Evolutionary conservation across 768 basidiomycete genomes (phyloP).

Genomic region (Galerina marginata): DNA sequence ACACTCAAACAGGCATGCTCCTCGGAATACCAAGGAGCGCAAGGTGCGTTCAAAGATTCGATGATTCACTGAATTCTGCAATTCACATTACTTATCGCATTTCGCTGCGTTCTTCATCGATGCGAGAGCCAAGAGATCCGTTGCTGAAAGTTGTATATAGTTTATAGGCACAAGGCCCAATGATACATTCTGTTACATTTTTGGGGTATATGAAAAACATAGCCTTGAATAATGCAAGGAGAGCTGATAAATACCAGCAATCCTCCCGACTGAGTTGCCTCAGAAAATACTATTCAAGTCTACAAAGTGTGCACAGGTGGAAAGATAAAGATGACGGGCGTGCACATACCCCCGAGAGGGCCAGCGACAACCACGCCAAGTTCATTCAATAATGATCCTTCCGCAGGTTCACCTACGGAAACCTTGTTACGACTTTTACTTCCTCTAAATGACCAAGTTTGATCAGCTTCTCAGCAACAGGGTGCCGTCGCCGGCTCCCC

Average conservation of each 20-base stretch:
- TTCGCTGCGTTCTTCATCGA: slow-evolving; percentile 84
- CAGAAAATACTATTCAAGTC: slow-evolving; percentile 26
- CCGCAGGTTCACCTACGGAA: slow-evolving; percentile 84
- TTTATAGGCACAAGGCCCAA: slow-evolving; percentile 33
- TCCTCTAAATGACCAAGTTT: slow-evolving; percentile 87
- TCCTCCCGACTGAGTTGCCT: slow-evolving; percentile 13
- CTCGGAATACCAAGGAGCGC: slow-evolving; percentile 76
- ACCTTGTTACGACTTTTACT: slow-evolving; percentile 86
- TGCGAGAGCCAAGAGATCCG: slow-evolving; percentile 80
- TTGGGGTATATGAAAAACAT: slow-evolving; percentile 31
- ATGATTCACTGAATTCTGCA: slow-evolving; percentile 85
- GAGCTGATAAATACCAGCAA: slow-evolving; percentile 9
- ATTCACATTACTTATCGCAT: slow-evolving; percentile 85
- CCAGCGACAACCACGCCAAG: slow-evolving; percentile 39
- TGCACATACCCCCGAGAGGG: slow-evolving; percentile 38
- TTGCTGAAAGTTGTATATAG: slow-evolving; percentile 51
- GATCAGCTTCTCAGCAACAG: slow-evolving; percentile 58
- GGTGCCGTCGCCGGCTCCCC: slow-evolving; percentile 58
- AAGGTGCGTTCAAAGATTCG: slow-evolving; percentile 85
- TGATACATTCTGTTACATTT: slow-evolving; percentile 34
- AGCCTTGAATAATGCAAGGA: slow-evolving; percentile 26
- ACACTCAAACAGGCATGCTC: slow-evolving; percentile 82
- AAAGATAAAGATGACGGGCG: slow-evolving; percentile 40
- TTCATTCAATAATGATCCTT: slow-evolving; percentile 70
- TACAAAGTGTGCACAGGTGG: slow-evolving; percentile 55